Percentiles rank a stretch among this genome's conserved stretches.
phyloP scores from a whole-genome alignment of 2,329 filamentous ascomycete genomes.

The Talaromyces atroroseus region DNA sequence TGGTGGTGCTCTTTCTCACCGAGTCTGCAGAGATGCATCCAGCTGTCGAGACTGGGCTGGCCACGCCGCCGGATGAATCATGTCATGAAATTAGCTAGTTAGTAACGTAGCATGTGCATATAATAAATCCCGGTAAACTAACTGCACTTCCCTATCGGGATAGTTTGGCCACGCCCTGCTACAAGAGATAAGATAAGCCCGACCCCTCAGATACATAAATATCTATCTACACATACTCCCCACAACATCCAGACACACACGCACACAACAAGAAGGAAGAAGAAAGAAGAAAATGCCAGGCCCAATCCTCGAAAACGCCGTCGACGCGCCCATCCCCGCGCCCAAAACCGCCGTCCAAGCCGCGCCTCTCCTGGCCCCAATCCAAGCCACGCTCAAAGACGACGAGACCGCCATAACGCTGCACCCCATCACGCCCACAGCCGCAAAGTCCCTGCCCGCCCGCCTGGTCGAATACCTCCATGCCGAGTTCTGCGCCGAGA shows the following conservation, averaged over 20 bases:
- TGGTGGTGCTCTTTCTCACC: constrained; percentile 26
- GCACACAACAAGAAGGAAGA: neutral
- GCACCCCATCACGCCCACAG: constrained; percentile 27
- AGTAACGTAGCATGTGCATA: too few species aligned
- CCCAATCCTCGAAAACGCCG: constrained; percentile 31
- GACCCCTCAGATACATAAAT: too few species aligned
- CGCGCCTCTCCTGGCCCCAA: constrained; percentile 20
- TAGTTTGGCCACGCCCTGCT: too few species aligned
- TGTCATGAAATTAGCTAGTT: too few species aligned
- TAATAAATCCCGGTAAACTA: too few species aligned
- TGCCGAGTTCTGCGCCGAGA: constrained; percentile 31
- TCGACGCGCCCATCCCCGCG: constrained; percentile 22
- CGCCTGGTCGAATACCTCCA: constrained; percentile 26
- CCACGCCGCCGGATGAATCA: constrained; percentile 19
- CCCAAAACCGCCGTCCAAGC: constrained; percentile 16
- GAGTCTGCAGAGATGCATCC: neutral
- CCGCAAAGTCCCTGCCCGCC: constrained; percentile 17
- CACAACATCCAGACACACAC: neutral
- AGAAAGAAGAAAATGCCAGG: constrained; percentile 22
- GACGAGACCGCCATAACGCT: neutral
- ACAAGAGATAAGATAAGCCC: too few species aligned
- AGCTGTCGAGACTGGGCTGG: constrained; percentile 15
- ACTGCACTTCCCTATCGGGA: too few species aligned
- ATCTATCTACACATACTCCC: neutral
- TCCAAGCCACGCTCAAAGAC: constrained; percentile 22